phyloP scores from a whole-genome alignment of 768 basidiomycete species.

The Lentinula aciculospora region DNA sequence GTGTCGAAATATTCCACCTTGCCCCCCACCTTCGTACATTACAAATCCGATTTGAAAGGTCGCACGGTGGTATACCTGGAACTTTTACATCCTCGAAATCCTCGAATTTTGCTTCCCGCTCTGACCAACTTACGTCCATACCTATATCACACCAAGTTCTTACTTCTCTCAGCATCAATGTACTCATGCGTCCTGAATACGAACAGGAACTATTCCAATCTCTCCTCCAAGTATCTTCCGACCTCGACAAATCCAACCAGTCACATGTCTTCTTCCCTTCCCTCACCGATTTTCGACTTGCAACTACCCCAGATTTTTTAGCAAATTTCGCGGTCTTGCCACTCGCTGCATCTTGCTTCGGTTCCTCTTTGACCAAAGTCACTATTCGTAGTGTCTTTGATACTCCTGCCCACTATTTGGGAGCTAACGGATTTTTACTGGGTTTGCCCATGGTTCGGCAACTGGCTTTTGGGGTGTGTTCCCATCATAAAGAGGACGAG shows the following conservation, averaged over 20 bases:
- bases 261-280: not conserved
- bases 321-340: not conserved
- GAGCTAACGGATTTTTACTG: not conserved
- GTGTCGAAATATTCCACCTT: not conserved
- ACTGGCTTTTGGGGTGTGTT: not conserved
- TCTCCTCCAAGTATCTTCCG: not conserved
- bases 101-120: no score
- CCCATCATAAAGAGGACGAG: not conserved
- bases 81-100: not conserved
- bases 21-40: not conserved
- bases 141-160: not conserved
- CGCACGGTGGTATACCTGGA: not conserved
- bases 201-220: not conserved
- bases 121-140: no score
- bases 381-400: slow-evolving; percentile 2
- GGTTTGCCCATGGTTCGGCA: not conserved
- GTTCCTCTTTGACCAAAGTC: not conserved
- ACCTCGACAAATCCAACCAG: not conserved
- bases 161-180: not conserved
- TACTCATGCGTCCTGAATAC: not conserved
- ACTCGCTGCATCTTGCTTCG: not conserved
- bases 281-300: not conserved
- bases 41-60: not conserved
- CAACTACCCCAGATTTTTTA: not conserved
- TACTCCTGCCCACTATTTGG: not conserved